Percentiles rank a stretch among this genome's conserved stretches.
phyloP scores from a whole-genome alignment of 352 stramenopile genomes.

The Phytophthora meadii region DNA sequence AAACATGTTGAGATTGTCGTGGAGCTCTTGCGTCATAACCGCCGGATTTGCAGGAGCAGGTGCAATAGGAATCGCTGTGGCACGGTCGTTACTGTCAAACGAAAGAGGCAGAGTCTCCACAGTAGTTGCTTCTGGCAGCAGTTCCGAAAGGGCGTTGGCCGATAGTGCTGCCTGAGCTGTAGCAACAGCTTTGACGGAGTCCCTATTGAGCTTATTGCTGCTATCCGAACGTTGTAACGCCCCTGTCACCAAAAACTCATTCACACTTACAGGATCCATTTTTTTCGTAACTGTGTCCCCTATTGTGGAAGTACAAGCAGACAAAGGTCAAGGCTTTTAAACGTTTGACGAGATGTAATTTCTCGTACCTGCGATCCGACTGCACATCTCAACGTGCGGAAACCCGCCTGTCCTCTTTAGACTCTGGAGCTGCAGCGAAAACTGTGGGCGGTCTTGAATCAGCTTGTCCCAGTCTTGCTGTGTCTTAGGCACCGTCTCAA shows the following conservation, averaged over 20 bases:
- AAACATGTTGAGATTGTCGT: slow-evolving; percentile 43
- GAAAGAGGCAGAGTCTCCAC: background rate
- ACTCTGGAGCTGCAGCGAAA: slow-evolving; percentile 16
- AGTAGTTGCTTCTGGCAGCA: slow-evolving; percentile 19
- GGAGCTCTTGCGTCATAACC: slow-evolving; percentile 31
- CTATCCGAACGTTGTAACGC: slow-evolving; percentile 1
- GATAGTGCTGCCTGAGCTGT: slow-evolving; percentile 12
- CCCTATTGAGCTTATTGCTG: slow-evolving; percentile 1
- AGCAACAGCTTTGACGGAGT: slow-evolving; percentile 4
- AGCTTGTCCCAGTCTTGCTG: slow-evolving; percentile 32
- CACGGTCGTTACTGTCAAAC: background rate
- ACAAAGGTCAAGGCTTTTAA: background rate
- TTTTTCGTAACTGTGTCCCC: slow-evolving; percentile 16
- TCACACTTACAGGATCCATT: slow-evolving; percentile 20
- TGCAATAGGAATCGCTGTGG: background rate
- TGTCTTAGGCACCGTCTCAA: slow-evolving; percentile 2
- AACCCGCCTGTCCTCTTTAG: slow-evolving; percentile 31
- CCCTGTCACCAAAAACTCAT: slow-evolving; percentile 26
- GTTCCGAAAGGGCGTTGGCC: slow-evolving; percentile 16
- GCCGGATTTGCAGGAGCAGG: background rate
- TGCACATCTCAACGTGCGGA: slow-evolving; percentile 27
- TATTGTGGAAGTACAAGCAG: slow-evolving; percentile 6
- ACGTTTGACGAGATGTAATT: background rate
- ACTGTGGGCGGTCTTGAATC: slow-evolving; percentile 22
- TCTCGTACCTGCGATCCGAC: slow-evolving; percentile 31